Evolutionary conservation across 2,329 filamentous ascomycete species (phyloP).

Genomic region (Calonectria pauciramosa): DNA sequence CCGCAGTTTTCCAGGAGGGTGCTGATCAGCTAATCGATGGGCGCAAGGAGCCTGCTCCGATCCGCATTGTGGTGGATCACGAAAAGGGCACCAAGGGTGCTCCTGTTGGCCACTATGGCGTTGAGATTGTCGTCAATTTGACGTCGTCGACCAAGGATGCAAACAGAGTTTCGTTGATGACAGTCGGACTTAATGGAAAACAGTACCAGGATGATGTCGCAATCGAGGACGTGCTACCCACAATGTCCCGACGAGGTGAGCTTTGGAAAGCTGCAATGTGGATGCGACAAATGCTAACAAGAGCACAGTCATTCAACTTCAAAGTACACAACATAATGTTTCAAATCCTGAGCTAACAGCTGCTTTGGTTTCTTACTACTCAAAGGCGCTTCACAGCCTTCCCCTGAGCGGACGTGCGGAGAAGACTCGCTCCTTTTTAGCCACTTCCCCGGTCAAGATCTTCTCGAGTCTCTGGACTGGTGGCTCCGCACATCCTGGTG

Average conservation of each 20-base stretch:
- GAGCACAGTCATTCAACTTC: constrained; percentile 75
- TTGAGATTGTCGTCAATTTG: constrained; percentile 79
- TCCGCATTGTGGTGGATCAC: constrained; percentile 81
- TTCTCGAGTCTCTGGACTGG: constrained; percentile 85
- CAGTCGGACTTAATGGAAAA: constrained; percentile 76
- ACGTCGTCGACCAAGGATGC: constrained; percentile 61
- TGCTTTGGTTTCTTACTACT: constrained; percentile 82
- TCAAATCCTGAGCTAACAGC: constrained; percentile 75
- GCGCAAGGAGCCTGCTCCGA: constrained; percentile 75
- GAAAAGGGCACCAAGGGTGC: constrained; percentile 76
- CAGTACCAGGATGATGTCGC: constrained; percentile 82
- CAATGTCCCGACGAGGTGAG: constrained; percentile 81
- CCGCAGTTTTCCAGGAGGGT: constrained; percentile 80
- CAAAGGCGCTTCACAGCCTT: constrained; percentile 80
- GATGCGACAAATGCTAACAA: constrained; percentile 49
- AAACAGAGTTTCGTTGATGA: constrained; percentile 64
- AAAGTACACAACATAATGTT: constrained; percentile 78
- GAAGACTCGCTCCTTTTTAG: constrained; percentile 78
- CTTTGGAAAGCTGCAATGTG: background rate
- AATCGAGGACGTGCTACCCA: constrained; percentile 79
- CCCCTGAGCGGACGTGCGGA: constrained; percentile 73
- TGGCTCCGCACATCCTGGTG: constrained; percentile 61
- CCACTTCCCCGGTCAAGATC: constrained; percentile 90
- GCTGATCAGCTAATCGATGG: constrained; percentile 73
- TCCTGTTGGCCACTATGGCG: constrained; percentile 75